These are phyloP conservation scores for Penicillium steckii DNA, from an alignment of 495 filamentous ascomycete genomes.

Conservation along the genomic window DNA sequence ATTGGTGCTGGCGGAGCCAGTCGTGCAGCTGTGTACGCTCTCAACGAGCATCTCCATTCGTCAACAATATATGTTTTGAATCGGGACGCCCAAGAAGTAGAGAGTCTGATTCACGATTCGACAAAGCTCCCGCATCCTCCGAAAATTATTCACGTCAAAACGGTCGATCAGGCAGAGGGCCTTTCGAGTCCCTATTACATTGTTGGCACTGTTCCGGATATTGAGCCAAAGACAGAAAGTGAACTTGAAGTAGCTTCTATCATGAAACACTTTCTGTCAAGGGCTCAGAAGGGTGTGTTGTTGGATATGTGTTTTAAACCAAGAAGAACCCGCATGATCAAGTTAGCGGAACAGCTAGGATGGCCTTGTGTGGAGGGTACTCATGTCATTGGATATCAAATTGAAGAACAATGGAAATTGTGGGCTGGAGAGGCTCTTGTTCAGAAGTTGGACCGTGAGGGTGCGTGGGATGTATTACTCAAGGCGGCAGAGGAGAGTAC, in stretches of 20 bases:
- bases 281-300: conserved; percentile 52
- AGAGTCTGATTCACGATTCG: conserved; percentile 50
- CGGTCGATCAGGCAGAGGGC: conserved; percentile 46
- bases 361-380: conserved; percentile 64
- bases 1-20: conserved; percentile 64
- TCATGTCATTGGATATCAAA: conserved; percentile 67
- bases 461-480: conserved; percentile 47
- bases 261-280: conserved; percentile 47
- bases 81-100: conserved; percentile 57
- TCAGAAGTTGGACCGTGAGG: conserved; percentile 45
- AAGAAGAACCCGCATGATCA: conserved; percentile 56
- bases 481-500: conserved; percentile 29
- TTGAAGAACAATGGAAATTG: conserved; percentile 60
- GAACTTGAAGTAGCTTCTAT: conserved; percentile 53
- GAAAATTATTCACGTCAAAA: conserved; percentile 51
- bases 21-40: conserved; percentile 60
- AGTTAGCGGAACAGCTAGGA: conserved; percentile 46
- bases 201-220: conserved; percentile 63
- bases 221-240: conserved; percentile 49
- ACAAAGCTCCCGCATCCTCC: conserved; percentile 7
- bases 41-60: conserved; percentile 54
- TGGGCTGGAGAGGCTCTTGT: conserved; percentile 51
- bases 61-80: conserved; percentile 63
- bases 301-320: conserved; percentile 77
- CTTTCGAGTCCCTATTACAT: conserved; percentile 53